phyloP scores from a whole-genome alignment of 139 green algal genomes.

The Picochlorum costavermella region DNA sequence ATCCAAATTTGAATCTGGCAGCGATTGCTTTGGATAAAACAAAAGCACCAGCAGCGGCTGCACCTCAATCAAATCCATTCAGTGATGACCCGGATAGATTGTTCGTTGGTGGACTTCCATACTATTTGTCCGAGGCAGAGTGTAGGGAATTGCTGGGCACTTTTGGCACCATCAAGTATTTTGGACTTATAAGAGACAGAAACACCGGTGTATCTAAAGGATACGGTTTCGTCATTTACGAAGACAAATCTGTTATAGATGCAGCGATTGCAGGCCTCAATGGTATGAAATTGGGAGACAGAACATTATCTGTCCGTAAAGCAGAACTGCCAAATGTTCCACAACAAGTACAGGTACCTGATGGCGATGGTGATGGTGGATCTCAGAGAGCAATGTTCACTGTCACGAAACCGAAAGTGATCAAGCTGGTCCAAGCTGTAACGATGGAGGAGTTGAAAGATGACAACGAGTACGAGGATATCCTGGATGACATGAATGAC shows the following conservation, averaged over 20 bases:
- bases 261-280: conserved; percentile 81
- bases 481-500: conserved; percentile 77
- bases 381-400: conserved; percentile 14
- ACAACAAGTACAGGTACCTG: background rate
- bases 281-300: conserved; percentile 93
- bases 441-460: conserved; percentile 78
- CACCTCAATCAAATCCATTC: background rate
- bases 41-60: background rate
- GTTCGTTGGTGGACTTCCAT: conserved; percentile 94
- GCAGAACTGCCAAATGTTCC: background rate
- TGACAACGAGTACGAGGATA: conserved; percentile 85
- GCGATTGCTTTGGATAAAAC: conserved; percentile 73
- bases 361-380: background rate
- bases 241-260: conserved; percentile 73
- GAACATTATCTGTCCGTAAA: conserved; percentile 73
- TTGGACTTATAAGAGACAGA: conserved; percentile 90
- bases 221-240: conserved; percentile 93
- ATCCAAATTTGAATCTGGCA: conserved; percentile 84
- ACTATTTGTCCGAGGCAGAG: conserved; percentile 92
- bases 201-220: conserved; percentile 89
- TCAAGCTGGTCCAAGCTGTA: conserved; percentile 39
- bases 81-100: conserved; percentile 45
- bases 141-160: conserved; percentile 86
- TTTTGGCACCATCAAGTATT: conserved; percentile 81
- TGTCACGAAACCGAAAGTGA: conserved; percentile 8